Base-by-base conservation (phyloP, 2,329 filamentous ascomycete genomes). In the Meredithiella fracta region DNA sequence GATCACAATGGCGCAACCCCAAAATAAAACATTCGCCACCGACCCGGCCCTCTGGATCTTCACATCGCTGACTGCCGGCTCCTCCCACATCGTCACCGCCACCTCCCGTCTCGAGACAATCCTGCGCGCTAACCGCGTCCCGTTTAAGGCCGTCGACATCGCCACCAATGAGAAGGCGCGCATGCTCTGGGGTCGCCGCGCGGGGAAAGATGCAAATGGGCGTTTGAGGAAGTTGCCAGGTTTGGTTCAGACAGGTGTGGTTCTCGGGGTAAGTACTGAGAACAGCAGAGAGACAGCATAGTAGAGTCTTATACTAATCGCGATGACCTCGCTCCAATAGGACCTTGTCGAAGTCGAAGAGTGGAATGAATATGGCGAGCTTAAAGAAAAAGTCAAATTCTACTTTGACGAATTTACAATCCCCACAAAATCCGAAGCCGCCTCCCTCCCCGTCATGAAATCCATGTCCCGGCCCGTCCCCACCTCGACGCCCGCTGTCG, bases 351-450 rank as follows among this genome's bases (percentile, higher is more conserved):
- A 97, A 69, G 81, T 97, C 60, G 92, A 98, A 70, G 92, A 98
- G 67, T 97, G 91, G 92, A 98, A 98, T 72, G 92, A 98, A 68
- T 96, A 94, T 69, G 89, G 89, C 69, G 91, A 97, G 70, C 78
- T 98, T 60, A 88, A 89, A 68, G 80, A 91, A 69, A 85, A 91
- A 63, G 80, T 97, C 63, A 81, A 75, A 59, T 78, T 84, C 62
- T 79, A 77, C 69, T 77, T 77, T 66, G 78, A 82, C 69, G 78
- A 81, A 62, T 72, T 71, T 63, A 80, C 77, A 51, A 77, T 79
- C 62, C 75, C 77, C 34, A 66, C 72, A 66, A 73, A 77, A 69
- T 66, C 72, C 70, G 67, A 62, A 47, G 60, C 61, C 15, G 59
- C 67, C 4, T 76, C 76, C 62, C 60, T 65, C 37, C 53, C 61